Evolutionary conservation across 2,329 filamentous ascomycete genomes (phyloP).

Genomic region (Colletotrichum sublineola): DNA sequence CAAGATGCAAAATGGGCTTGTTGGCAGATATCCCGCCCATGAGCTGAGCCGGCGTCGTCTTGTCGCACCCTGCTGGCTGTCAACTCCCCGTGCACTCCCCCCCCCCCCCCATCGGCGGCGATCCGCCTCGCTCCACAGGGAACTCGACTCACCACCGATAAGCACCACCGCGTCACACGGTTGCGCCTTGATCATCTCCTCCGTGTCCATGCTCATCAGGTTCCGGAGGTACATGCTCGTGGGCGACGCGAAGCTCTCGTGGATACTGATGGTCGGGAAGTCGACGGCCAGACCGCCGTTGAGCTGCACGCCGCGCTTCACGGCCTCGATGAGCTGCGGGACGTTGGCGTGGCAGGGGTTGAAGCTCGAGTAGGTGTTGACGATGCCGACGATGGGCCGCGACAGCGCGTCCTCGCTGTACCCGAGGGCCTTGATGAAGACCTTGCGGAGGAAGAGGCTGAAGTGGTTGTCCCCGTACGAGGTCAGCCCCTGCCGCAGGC

Average conservation of each 20-base stretch:
- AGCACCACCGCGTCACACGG: constrained; percentile 77
- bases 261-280: constrained; percentile 80
- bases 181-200: constrained; percentile 82
- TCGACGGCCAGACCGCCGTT: constrained; percentile 77
- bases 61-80: constrained; percentile 72
- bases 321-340: constrained; percentile 78
- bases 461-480: constrained; percentile 82
- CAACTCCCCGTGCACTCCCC: background rate
- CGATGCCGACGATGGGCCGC: constrained; percentile 79
- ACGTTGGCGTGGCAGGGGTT: constrained; percentile 82
- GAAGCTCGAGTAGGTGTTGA: constrained; percentile 80
- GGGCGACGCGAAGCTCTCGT: constrained; percentile 77
- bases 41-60: constrained; percentile 79
- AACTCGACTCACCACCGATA: constrained; percentile 68
- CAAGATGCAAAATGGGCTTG: constrained; percentile 76
- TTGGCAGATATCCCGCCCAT: constrained; percentile 84
- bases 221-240: constrained; percentile 83
- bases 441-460: constrained; percentile 80
- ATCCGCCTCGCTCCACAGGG: background rate
- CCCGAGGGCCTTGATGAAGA: constrained; percentile 82
- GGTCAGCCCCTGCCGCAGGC: constrained; percentile 74
- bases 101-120: background rate
- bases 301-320: constrained; percentile 76
- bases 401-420: constrained; percentile 80
- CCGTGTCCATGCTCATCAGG: constrained; percentile 84